Evolutionary conservation across 257 asterid genomes (phyloP), one percentile per base, ranked within the genome.

Genomic region (Voacanga thouarsii): DNA sequence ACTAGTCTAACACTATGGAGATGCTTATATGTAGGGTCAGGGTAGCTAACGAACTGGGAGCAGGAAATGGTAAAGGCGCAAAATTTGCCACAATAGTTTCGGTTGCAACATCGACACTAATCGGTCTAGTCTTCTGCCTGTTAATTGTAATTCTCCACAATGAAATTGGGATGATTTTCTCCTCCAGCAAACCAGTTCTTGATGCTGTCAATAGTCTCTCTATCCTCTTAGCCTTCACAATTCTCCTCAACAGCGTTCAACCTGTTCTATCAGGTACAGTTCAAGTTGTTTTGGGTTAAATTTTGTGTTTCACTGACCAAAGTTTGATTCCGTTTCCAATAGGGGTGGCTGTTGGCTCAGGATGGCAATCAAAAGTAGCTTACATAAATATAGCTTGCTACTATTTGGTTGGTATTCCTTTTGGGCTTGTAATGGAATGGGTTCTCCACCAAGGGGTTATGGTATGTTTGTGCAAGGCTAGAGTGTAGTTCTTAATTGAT

Each of bases 331-430:
- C 21, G 0, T 55, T 57, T 37, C 9, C 41, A 65, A 55, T 47
- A 89, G 97, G 97, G 41, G 96, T 92, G 79, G 97, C 97, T 0
- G 92, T 92, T 64, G 97, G 97, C 3, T 92, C 97, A 6, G 97
- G 97, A 23, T 92, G 97, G 97, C 97, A 92, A 39, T 74, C 94
- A 0, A 84, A 83, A n/a, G 96, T 92, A 55, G 97, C 97, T 5
- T 92, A 88, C 72, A 89, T 92, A 45, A 92, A 92, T 77, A 75
- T 92, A 4, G 92, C 88, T 3, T 89, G 91, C 86, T 92, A 92
- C 79, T 92, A 92, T 81, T 63, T 89, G 77, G 69, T 90, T 14
- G 97, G 97, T 1, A 18, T 90, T 26, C 97, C 97, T 1, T 87
- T 89, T 50, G 97, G 97, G 47, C 44, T 85, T 26, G 44, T 87